phyloP scores from a whole-genome alignment of 306 rosid species.

The Potentilla sterilis region DNA sequence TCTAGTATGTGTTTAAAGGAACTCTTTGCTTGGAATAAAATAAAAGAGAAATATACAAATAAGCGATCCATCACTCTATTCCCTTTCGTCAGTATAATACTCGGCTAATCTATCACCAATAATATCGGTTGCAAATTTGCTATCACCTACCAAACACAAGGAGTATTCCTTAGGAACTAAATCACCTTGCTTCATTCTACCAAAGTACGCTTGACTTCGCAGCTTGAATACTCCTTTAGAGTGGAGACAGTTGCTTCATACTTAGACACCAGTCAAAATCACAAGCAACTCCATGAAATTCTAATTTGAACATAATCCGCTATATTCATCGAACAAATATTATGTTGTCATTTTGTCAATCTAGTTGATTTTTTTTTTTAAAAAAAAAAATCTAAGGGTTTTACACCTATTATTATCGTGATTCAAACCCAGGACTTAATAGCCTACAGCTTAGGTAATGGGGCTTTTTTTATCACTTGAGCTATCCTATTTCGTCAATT shows the following conservation, averaged over 20 bases:
- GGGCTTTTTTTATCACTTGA: too few species aligned
- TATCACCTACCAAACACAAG: constrained; percentile 54
- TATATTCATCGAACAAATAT: not conserved
- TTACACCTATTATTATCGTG: too few species aligned
- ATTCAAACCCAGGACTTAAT: too few species aligned
- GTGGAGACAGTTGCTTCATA: not conserved
- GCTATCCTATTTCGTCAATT: too few species aligned
- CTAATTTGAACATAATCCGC: not conserved
- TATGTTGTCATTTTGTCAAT: not conserved
- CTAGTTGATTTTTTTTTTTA: too few species aligned
- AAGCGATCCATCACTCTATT: not conserved
- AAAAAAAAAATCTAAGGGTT: too few species aligned
- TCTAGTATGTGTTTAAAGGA: not conserved
- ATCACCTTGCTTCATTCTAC: constrained; percentile 22
- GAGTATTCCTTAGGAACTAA: constrained; percentile 45
- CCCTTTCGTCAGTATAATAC: not conserved
- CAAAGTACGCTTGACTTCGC: constrained; percentile 22
- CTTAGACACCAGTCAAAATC: not conserved
- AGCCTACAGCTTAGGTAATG: too few species aligned
- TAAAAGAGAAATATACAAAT: not conserved
- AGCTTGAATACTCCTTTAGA: not conserved
- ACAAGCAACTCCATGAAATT: not conserved
- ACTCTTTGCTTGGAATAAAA: constrained; percentile 8
- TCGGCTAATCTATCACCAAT: constrained; percentile 7
- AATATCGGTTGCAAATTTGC: constrained; percentile 8